These are phyloP conservation scores for Botryotinia globosa DNA, from an alignment of 2,329 filamentous ascomycete genomes.

Conservation along the genomic window DNA sequence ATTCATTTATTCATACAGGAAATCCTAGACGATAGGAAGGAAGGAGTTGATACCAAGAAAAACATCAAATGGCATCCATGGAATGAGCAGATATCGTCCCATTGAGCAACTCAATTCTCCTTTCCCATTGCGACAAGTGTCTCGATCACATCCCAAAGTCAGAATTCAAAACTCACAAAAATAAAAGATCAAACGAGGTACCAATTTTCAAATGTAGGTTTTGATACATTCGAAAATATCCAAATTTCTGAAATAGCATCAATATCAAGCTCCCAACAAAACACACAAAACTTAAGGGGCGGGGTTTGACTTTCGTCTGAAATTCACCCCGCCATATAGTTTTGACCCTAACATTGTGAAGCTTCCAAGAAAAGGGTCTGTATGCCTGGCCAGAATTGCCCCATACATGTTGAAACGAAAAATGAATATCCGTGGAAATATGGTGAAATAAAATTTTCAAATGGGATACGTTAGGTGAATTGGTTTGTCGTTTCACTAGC, in stretches of 20 bases:
- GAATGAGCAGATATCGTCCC: not conserved
- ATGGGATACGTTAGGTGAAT: not conserved
- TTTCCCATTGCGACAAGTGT: slow-evolving; percentile 1
- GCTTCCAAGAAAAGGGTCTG: not conserved
- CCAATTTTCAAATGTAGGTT: not conserved
- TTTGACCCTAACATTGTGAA: not conserved
- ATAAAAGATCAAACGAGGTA: not conserved
- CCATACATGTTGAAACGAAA: not conserved
- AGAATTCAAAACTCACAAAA: not conserved
- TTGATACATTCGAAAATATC: not conserved
- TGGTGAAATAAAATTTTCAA: too few relatives aligned
- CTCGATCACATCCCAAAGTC: not conserved
- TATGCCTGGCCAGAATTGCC: not conserved
- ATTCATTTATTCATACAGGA: not conserved
- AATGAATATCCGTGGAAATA: not conserved
- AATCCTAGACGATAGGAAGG: not conserved
- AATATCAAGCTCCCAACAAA: slow-evolving; percentile 1
- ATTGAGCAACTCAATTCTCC: not conserved
- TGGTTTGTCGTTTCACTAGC: not conserved
- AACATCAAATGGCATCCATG: not conserved
- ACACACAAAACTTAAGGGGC: not conserved
- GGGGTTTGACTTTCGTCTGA: not conserved
- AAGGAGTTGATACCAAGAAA: not conserved
- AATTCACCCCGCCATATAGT: not conserved
- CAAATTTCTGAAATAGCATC: not conserved